Conservation (phyloP, 176 grass and related monocot species). For the Pharus latifolius region DNA sequence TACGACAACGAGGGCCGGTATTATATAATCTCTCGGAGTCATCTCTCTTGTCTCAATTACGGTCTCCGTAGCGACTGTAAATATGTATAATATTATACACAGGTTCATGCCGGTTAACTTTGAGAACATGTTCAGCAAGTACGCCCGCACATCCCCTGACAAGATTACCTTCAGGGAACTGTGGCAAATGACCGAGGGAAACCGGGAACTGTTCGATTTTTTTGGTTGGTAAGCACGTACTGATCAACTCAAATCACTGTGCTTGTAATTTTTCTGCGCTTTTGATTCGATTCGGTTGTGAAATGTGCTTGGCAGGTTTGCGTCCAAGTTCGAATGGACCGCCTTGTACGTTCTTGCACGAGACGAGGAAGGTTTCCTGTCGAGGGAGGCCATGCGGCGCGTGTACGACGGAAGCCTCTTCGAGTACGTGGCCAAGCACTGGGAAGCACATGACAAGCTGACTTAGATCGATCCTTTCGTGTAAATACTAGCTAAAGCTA, state of each 20-base stretch:
- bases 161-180: constrained; percentile 46
- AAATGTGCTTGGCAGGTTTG: constrained; percentile 25
- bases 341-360: constrained; percentile 54
- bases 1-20: constrained; percentile 80
- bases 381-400: constrained; percentile 65
- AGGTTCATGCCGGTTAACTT: constrained; percentile 79
- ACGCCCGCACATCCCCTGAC: constrained; percentile 45
- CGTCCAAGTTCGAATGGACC: constrained; percentile 63
- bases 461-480: constrained; percentile 9
- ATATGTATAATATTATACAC: too few relatives aligned
- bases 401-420: constrained; percentile 76
- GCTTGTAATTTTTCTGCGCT: too few relatives aligned
- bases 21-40: too few relatives aligned
- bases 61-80: too few relatives aligned
- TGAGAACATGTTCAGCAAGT: constrained; percentile 93
- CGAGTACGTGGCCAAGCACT: constrained; percentile 44
- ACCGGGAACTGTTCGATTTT: constrained; percentile 30
- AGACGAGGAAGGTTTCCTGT: constrained; percentile 64
- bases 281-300: too few relatives aligned
- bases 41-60: background rate
- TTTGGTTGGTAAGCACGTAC: constrained; percentile 40
- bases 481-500: too few relatives aligned
- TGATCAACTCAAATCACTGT: background rate
- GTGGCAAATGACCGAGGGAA: constrained; percentile 60
- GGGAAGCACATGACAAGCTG: constrained; percentile 40